A percentile compares a stretch with the other conserved stretches of the same genome.
phyloP scores from a whole-genome alignment of 225 moss, liverwort and hornwort genomes.

The Pseudoscleropodium purum region DNA sequence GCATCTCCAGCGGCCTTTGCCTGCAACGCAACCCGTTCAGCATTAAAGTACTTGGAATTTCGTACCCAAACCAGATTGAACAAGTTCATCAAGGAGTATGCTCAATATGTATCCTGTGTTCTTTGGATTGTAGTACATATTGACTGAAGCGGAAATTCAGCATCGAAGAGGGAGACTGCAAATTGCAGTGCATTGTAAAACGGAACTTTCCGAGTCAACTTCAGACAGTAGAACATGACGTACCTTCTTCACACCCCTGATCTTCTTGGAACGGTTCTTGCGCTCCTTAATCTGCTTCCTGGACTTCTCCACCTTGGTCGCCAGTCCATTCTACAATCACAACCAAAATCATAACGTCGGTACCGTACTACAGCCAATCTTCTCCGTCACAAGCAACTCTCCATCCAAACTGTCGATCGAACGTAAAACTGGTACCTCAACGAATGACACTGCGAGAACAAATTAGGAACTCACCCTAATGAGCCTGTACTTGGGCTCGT shows the following conservation, averaged over 20 bases:
- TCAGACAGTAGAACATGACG: not conserved
- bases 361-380: not conserved
- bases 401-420: not conserved
- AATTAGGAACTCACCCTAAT: not conserved
- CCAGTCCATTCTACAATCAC: slow-evolving; percentile 60
- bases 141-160: not conserved
- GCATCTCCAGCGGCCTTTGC: slow-evolving; percentile 30
- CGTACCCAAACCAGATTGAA: not conserved
- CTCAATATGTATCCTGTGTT: not conserved
- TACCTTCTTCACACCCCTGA: slow-evolving; percentile 60
- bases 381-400: not conserved
- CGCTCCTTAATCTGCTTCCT: not conserved
- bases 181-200: not conserved
- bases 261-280: not conserved
- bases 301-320: slow-evolving; percentile 16
- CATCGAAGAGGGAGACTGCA: not conserved
- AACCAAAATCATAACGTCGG: not conserved
- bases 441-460: not conserved
- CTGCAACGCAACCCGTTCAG: not conserved
- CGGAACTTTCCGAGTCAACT: not conserved
- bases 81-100: not conserved
- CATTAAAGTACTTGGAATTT: not conserved
- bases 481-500: slow-evolving; percentile 25
- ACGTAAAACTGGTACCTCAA: not conserved
- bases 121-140: not conserved